Conservation (phyloP, 2,329 filamentous ascomycete species). For the Beauveria sp. region DNA sequence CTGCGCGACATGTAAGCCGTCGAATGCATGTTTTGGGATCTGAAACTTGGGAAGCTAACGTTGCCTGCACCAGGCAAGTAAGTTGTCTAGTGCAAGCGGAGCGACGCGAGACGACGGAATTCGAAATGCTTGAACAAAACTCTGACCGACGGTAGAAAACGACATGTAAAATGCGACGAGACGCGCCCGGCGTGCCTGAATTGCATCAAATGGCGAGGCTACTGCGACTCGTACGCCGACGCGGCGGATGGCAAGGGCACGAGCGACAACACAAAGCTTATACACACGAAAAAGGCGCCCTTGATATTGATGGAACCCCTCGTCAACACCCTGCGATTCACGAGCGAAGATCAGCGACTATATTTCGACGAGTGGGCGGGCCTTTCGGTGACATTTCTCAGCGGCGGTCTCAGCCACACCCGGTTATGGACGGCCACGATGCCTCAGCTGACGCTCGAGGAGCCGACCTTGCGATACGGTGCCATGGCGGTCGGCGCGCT, state of each 20-base stretch:
- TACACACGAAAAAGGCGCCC: constrained; percentile 24
- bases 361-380: constrained; percentile 32
- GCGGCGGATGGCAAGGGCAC: constrained; percentile 10
- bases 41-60: neutral
- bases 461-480: constrained; percentile 29
- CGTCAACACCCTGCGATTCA: constrained; percentile 28
- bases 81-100: neutral
- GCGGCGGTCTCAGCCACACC: constrained; percentile 26
- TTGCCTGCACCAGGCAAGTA: constrained; percentile 14
- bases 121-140: neutral
- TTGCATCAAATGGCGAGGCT: constrained; percentile 33
- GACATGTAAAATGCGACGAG: constrained; percentile 36
- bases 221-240: constrained; percentile 28
- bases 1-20: constrained; percentile 27
- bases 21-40: neutral
- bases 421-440: constrained; percentile 32
- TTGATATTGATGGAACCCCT: constrained; percentile 25
- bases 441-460: constrained; percentile 31
- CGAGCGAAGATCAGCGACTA: constrained; percentile 24
- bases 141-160: constrained; percentile 22
- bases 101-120: neutral
- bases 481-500: constrained; percentile 34
- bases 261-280: constrained; percentile 20
- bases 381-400: constrained; percentile 28
- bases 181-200: constrained; percentile 33